Base-by-base conservation (phyloP, 257 asterid genomes). In the Gardenia jasminoides region DNA sequence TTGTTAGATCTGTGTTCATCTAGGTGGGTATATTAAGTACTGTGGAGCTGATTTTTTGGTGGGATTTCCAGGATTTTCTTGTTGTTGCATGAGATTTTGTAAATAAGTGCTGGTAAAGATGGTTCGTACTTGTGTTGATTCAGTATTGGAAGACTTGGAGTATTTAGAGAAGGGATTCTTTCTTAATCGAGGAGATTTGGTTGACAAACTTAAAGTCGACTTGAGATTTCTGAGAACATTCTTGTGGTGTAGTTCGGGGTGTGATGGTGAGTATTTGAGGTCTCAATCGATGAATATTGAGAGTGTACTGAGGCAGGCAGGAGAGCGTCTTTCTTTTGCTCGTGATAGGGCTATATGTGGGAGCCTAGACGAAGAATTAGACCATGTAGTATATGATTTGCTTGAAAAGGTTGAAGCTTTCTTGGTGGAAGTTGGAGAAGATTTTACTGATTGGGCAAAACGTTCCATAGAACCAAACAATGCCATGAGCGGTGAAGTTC, bases 211-310 rank as follows among this genome's bases (percentile, higher is more conserved):
- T 71, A 71, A 71, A 52, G 61, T 47, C 9, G 76, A 46, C 9
- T 31, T 71, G 30, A 43, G 54, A 24, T 71, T 71, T 52, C 15
- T 71, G 39, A 71, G 56, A n/a, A 71, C 76, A 10, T 43, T 71
- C 30, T 44, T 71, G 58, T 43, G 30, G 59, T 17, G 76, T 44
- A 71, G 30, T 26, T 43, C 31, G n/a, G 46, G 20, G 33, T 71
- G 58, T 36, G 41, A 36, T 36, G 41, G 41, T 36, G 76, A 44
- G 15, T 26, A 24, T 17, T 31, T 15, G 59, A 41, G 15, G 39
- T 30, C 19, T 65, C 28, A 30, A 9, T 65, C 1, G 17, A 22
- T 58, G 59, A 43, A 71, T 47, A 9, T 16, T 8, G 44, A 43
- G 58, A 9, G 36, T 16, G 33, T 22, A 43, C n/a, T 16, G 22